phyloP scores from a whole-genome alignment of 768 basidiomycete genomes.

The Calocybe indica region DNA sequence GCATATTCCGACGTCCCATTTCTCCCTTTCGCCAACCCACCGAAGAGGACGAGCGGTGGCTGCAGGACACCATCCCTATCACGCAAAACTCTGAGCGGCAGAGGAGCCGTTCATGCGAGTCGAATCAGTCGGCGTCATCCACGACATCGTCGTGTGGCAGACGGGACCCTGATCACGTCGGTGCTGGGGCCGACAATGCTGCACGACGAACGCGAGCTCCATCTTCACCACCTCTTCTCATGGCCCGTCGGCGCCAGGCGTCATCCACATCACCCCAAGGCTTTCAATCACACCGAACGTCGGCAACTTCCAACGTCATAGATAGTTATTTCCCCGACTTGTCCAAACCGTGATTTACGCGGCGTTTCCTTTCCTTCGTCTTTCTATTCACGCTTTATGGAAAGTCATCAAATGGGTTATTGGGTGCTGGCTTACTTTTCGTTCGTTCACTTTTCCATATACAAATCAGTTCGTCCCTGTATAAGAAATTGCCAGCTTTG shows the following conservation, averaged over 20 bases:
- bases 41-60: constrained; percentile 52
- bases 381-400: neutral
- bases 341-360: too few species aligned
- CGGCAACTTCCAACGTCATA: too few species aligned
- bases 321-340: too few species aligned
- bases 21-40: constrained; percentile 31
- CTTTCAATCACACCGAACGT: too few species aligned
- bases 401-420: neutral
- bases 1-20: constrained; percentile 38
- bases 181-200: neutral
- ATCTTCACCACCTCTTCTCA: too few species aligned
- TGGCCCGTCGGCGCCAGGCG: too few species aligned
- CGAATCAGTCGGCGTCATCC: neutral
- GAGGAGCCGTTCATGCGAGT: constrained; percentile 1
- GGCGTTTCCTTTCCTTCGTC: too few species aligned
- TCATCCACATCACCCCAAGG: too few species aligned
- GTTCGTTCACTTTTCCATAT: neutral
- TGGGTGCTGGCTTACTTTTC: neutral
- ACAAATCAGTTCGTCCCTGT: neutral
- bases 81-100: constrained; percentile 4
- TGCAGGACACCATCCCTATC: constrained; percentile 57
- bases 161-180: neutral
- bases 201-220: too few species aligned
- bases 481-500: neutral
- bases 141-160: neutral